Conservation (phyloP, 352 stramenopile species). For the Phytophthora fragariaefolia region DNA sequence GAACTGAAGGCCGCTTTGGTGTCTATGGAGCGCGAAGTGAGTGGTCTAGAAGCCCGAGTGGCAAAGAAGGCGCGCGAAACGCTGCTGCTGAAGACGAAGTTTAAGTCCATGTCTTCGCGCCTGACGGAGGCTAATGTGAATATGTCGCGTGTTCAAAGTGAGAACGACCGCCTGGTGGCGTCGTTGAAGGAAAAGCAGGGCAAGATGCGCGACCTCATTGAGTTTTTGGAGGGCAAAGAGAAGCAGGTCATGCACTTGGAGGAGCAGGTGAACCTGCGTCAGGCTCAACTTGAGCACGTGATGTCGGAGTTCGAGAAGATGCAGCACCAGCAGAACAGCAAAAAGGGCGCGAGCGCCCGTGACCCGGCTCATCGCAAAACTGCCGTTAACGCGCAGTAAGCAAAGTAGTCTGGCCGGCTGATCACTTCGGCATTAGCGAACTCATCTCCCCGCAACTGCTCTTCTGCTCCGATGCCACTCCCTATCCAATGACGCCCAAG, state of each 20-base stretch:
- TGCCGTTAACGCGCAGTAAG: slow-evolving; percentile 25
- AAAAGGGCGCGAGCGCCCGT: slow-evolving; percentile 22
- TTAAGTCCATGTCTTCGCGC: slow-evolving; percentile 53
- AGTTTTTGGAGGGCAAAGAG: slow-evolving; percentile 71
- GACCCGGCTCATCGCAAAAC: slow-evolving; percentile 16
- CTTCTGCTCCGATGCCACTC: slow-evolving; percentile 16
- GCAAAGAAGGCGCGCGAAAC: slow-evolving; percentile 63
- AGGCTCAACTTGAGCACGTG: slow-evolving; percentile 59
- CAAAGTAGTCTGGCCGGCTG: slow-evolving; percentile 7
- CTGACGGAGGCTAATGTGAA: slow-evolving; percentile 56
- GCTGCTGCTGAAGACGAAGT: slow-evolving; percentile 65
- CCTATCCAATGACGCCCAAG: slow-evolving; percentile 28
- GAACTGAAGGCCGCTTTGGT: slow-evolving; percentile 66
- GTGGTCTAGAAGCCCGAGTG: slow-evolving; percentile 58
- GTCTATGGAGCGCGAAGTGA: slow-evolving; percentile 77
- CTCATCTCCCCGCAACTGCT: not conserved
- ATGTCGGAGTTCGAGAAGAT: slow-evolving; percentile 45
- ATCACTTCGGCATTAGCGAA: slow-evolving; percentile 9
- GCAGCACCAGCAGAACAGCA: slow-evolving; percentile 24
- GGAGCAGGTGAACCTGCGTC: slow-evolving; percentile 58
- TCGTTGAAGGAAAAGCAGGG: slow-evolving; percentile 65
- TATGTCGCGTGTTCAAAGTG: slow-evolving; percentile 57
- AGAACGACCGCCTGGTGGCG: slow-evolving; percentile 57
- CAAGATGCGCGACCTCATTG: slow-evolving; percentile 61
- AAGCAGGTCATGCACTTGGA: slow-evolving; percentile 70